phyloP scores from a whole-genome alignment of 1,139 yeast species.

The Suhomyces wounanorum region DNA sequence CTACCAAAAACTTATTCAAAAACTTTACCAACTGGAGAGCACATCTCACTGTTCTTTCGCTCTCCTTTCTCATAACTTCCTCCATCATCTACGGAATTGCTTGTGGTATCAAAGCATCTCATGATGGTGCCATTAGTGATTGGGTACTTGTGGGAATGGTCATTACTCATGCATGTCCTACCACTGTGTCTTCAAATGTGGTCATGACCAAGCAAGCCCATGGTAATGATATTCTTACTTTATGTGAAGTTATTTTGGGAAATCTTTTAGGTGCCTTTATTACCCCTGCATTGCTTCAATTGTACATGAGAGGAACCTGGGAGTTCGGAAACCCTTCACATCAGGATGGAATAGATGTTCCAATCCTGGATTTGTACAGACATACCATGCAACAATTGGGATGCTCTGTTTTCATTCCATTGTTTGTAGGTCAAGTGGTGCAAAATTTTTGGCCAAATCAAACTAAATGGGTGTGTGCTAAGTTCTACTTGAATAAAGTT shows the following conservation, averaged over 20 bases:
- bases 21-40: slow-evolving; percentile 80
- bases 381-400: slow-evolving; percentile 87
- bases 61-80: slow-evolving; percentile 75
- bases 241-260: slow-evolving; percentile 85
- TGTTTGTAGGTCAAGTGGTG: slow-evolving; percentile 82
- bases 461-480: slow-evolving; percentile 59
- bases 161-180: slow-evolving; percentile 84
- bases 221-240: slow-evolving; percentile 76
- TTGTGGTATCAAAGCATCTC: slow-evolving; percentile 61
- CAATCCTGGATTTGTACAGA: slow-evolving; percentile 60
- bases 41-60: slow-evolving; percentile 65
- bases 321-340: slow-evolving; percentile 80
- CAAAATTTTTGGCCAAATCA: slow-evolving; percentile 70
- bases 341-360: slow-evolving; percentile 44
- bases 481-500: slow-evolving; percentile 64
- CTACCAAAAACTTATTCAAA: slow-evolving; percentile 56
- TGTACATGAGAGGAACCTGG: slow-evolving; percentile 66
- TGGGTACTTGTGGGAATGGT: slow-evolving; percentile 81
- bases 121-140: slow-evolving; percentile 58
- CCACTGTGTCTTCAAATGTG: slow-evolving; percentile 87
- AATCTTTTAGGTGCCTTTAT: slow-evolving; percentile 82
- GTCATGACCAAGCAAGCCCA: slow-evolving; percentile 86
- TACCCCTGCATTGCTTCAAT: slow-evolving; percentile 79
- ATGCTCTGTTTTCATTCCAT: slow-evolving; percentile 76
- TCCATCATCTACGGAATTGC: slow-evolving; percentile 76